Conservation (phyloP, 495 filamentous ascomycete species). For the Bacidia gigantensis region DNA sequence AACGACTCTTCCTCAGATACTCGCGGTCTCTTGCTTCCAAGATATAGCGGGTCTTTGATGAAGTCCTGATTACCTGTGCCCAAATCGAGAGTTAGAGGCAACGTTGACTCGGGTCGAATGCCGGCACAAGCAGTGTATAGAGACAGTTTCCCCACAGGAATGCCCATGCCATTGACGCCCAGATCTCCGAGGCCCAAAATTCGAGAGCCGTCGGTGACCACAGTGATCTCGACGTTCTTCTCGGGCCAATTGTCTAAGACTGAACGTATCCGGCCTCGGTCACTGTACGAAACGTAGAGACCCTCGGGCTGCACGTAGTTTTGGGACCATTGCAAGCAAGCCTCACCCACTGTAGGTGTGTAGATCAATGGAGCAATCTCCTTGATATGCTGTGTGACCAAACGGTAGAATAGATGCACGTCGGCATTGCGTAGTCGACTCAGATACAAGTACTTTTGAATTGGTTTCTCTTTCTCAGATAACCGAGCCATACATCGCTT, state of each 20-base stretch:
- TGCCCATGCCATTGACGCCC: constrained; percentile 95
- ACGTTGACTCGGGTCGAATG: constrained; percentile 81
- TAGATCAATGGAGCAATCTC: constrained; percentile 92
- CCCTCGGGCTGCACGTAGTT: constrained; percentile 93
- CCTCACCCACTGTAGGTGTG: constrained; percentile 93
- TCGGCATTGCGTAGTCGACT: constrained; percentile 78
- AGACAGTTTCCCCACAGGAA: constrained; percentile 88
- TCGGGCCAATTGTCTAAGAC: constrained; percentile 87
- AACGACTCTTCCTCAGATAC: constrained; percentile 66
- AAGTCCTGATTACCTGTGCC: constrained; percentile 84
- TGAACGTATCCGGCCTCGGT: constrained; percentile 66
- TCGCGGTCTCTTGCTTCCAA: constrained; percentile 76
- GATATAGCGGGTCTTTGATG: constrained; percentile 83
- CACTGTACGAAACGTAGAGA: constrained; percentile 83
- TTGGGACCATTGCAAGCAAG: constrained; percentile 88
- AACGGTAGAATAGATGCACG: constrained; percentile 85
- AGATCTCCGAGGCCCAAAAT: constrained; percentile 94
- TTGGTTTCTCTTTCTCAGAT: constrained; percentile 56
- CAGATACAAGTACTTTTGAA: constrained; percentile 94
- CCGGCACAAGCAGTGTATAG: constrained; percentile 90
- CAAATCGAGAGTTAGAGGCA: constrained; percentile 82
- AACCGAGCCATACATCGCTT: constrained; percentile 63
- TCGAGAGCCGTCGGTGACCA: constrained; percentile 91
- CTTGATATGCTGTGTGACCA: constrained; percentile 81
- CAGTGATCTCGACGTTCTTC: constrained; percentile 79